A percentile compares a stretch with the other conserved stretches of the same genome.
These are phyloP conservation scores for Boletus patriciae DNA, from an alignment of 768 basidiomycete species.

Conservation along the genomic window DNA sequence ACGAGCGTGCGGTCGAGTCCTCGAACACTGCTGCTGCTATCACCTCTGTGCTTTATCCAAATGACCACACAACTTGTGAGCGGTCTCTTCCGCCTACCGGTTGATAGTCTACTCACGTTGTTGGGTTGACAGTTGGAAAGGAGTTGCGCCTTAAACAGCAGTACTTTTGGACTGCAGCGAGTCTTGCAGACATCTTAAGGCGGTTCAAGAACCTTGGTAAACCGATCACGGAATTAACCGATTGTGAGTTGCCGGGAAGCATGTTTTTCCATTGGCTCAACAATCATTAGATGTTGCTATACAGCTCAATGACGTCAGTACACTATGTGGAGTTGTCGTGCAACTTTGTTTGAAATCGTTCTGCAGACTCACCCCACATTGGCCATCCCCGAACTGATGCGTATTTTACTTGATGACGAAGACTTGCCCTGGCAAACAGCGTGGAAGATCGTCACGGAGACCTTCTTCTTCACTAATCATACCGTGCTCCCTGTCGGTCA, in stretches of 20 bases:
- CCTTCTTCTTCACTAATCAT: slow-evolving; percentile 96
- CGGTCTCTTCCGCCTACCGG: neutral
- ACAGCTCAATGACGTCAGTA: slow-evolving; percentile 86
- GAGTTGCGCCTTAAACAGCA: slow-evolving; percentile 93
- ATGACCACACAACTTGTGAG: slow-evolving; percentile 78
- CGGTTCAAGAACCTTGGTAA: slow-evolving; percentile 90
- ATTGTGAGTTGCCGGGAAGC: slow-evolving; percentile 51
- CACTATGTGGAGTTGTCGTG: neutral
- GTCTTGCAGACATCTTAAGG: slow-evolving; percentile 84
- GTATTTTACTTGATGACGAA: slow-evolving; percentile 90
- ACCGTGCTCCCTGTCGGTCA: slow-evolving; percentile 80
- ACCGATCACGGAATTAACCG: slow-evolving; percentile 76
- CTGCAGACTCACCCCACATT: slow-evolving; percentile 91
- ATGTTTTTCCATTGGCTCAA: slow-evolving; percentile 5
- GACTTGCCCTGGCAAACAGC: slow-evolving; percentile 79
- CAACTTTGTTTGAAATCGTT: slow-evolving; percentile 1
- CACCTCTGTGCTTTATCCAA: slow-evolving; percentile 94
- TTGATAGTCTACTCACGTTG: neutral
- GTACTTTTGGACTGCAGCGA: slow-evolving; percentile 93
- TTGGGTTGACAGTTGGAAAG: slow-evolving; percentile 61
- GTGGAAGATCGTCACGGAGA: slow-evolving; percentile 86
- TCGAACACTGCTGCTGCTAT: slow-evolving; percentile 92
- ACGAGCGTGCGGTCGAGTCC: slow-evolving; percentile 84
- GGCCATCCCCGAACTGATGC: slow-evolving; percentile 93
- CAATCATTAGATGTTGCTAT: slow-evolving; percentile 69